These are phyloP conservation scores for Dissoconium aciculare DNA, from an alignment of 2,329 filamentous ascomycete species.

Conservation along the genomic window DNA sequence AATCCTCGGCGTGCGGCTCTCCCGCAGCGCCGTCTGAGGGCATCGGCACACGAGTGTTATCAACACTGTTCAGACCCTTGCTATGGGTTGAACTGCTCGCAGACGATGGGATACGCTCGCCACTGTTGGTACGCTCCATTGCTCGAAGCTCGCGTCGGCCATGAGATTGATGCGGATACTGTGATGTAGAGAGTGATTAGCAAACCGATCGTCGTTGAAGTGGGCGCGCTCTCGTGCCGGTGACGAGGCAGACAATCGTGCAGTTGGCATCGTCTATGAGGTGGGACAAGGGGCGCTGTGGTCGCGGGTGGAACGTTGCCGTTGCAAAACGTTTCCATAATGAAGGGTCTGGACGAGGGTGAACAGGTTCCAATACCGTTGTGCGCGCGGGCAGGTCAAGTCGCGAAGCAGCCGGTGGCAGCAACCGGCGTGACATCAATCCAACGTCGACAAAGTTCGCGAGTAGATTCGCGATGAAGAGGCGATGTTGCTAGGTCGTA, in stretches of 20 bases:
- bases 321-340: too few species aligned
- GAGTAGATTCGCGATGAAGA: too few species aligned
- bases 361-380: too few species aligned
- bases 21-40: conserved; percentile 4
- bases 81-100: conserved; percentile 3
- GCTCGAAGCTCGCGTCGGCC: conserved; percentile 13
- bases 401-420: too few species aligned
- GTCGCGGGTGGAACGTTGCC: background rate
- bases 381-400: too few species aligned
- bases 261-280: too few species aligned
- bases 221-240: background rate
- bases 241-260: too few species aligned
- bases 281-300: background rate
- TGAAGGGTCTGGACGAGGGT: too few species aligned
- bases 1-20: conserved; percentile 17
- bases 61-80: conserved; percentile 12
- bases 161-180: conserved; percentile 17
- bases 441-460: too few species aligned
- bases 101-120: background rate
- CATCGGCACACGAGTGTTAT: conserved; percentile 8
- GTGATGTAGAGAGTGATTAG: conserved; percentile 5
- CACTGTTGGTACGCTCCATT: conserved; percentile 11
- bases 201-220: background rate
- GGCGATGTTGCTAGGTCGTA: too few species aligned
- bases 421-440: too few species aligned